These are phyloP conservation scores for Prunus dulcis DNA, from an alignment of 306 rosid genomes.

Conservation along the genomic window DNA sequence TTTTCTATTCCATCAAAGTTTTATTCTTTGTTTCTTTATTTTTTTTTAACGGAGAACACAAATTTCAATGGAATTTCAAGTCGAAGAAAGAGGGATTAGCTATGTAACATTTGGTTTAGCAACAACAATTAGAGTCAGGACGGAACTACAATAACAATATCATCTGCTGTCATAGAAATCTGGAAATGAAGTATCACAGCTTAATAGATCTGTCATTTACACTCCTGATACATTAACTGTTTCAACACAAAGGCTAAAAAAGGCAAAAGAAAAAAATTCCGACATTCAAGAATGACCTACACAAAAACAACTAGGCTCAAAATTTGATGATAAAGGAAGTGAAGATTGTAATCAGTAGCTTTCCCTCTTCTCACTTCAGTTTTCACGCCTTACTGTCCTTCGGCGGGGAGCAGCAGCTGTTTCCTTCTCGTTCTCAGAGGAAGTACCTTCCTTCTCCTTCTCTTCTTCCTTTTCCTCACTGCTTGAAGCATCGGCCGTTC, in stretches of 20 bases:
- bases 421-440: slow-evolving; percentile 48
- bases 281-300: slow-evolving; percentile 14
- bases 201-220: slow-evolving; percentile 19
- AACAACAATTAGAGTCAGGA: background rate
- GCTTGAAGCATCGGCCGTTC: slow-evolving; percentile 40
- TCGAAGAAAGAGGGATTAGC: too few relatives aligned
- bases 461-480: slow-evolving; percentile 40
- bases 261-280: background rate
- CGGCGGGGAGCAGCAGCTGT: slow-evolving; percentile 55
- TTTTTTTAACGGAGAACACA: too few relatives aligned
- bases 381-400: slow-evolving; percentile 58
- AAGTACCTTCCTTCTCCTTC: slow-evolving; percentile 36
- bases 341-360: background rate
- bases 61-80: too few relatives aligned
- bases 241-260: slow-evolving; percentile 8
- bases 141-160: background rate
- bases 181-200: slow-evolving; percentile 2
- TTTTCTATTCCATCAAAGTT: too few relatives aligned
- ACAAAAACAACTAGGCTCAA: slow-evolving; percentile 14
- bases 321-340: slow-evolving; percentile 3
- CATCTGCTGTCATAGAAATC: background rate
- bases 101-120: too few relatives aligned
- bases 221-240: slow-evolving; percentile 20
- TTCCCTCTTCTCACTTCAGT: slow-evolving; percentile 29
- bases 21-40: too few relatives aligned